Percentiles rank a stretch among this genome's conserved stretches.
Conservation (phyloP, 352 stramenopile species). For the Globisporangium solare region DNA sequence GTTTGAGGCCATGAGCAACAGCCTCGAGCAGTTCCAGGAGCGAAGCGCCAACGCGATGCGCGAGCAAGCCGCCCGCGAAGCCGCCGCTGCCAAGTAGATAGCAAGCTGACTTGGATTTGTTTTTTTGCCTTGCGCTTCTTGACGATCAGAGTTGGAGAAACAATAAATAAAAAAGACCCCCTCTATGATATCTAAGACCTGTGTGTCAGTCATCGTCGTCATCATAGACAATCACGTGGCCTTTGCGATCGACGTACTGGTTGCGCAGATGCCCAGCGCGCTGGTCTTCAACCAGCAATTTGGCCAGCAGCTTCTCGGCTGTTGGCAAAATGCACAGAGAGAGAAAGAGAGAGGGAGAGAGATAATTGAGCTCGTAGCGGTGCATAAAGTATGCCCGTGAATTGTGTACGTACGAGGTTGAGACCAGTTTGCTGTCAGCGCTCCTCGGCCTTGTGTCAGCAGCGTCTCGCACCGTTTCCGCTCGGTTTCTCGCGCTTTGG, state of each 20-base stretch:
- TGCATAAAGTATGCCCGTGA: too few species aligned
- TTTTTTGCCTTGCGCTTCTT: background rate
- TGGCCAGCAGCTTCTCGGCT: conserved; percentile 44
- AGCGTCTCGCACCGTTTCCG: conserved; percentile 18
- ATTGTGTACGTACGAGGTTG: conserved; percentile 33
- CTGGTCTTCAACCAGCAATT: conserved; percentile 41
- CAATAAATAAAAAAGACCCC: conserved; percentile 25
- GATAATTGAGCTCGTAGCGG: background rate
- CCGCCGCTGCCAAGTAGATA: conserved; percentile 9
- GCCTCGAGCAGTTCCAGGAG: conserved; percentile 79
- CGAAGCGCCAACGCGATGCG: conserved; percentile 67
- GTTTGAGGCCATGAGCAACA: conserved; percentile 72
- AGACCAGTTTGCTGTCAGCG: conserved; percentile 45
- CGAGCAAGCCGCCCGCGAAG: conserved; percentile 69
- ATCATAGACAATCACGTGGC: conserved; percentile 42
- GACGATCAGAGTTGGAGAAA: background rate
- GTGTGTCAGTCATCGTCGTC: conserved; percentile 30
- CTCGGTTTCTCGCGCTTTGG: conserved; percentile 26
- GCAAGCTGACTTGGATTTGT: conserved; percentile 11
- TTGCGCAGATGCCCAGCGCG: conserved; percentile 48
- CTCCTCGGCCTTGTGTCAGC: conserved; percentile 36
- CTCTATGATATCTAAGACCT: conserved; percentile 16
- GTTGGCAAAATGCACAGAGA: background rate
- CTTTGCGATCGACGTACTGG: conserved; percentile 51
- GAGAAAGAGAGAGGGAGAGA: too few species aligned